These are phyloP conservation scores for Tephrocybe sp. DNA, from an alignment of 768 basidiomycete genomes.

Conservation along the genomic window DNA sequence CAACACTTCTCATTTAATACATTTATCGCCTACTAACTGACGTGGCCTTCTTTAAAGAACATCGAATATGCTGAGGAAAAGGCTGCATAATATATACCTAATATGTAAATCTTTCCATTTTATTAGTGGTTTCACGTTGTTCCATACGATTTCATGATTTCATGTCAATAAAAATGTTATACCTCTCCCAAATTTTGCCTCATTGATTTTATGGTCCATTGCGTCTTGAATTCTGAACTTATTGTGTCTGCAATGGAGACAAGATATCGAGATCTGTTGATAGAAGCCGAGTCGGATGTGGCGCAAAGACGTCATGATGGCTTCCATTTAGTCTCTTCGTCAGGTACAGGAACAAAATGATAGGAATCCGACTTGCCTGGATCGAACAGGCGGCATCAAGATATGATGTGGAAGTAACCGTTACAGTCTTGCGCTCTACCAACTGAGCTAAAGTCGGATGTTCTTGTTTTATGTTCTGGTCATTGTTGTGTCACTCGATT, in stretches of 20 bases:
- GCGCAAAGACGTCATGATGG: too few relatives aligned
- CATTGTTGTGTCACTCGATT: too few relatives aligned
- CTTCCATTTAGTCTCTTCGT: too few relatives aligned
- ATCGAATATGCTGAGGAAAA: constrained; percentile 9
- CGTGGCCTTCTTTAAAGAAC: not conserved
- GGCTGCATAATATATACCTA: constrained; percentile 2
- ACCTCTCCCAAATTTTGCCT: not conserved
- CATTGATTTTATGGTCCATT: too few relatives aligned
- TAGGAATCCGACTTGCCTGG: constrained; percentile 14
- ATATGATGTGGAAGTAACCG: constrained; percentile 15
- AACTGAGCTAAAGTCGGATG: constrained; percentile 21
- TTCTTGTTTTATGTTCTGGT: too few relatives aligned
- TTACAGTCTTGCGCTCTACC: constrained; percentile 50
- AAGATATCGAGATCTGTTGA: not conserved
- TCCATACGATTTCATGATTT: not conserved
- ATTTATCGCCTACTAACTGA: too few relatives aligned
- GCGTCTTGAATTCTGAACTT: too few relatives aligned
- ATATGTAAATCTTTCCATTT: not conserved
- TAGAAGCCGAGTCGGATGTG: not conserved
- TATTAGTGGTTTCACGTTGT: not conserved
- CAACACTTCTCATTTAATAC: too few relatives aligned
- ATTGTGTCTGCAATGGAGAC: too few relatives aligned
- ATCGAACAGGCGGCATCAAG: too few relatives aligned
- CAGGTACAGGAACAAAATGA: too few relatives aligned
- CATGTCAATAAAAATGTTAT: not conserved